Conservation (phyloP, 495 filamentous ascomycete genomes). For the Aspergillus baeticus region DNA sequence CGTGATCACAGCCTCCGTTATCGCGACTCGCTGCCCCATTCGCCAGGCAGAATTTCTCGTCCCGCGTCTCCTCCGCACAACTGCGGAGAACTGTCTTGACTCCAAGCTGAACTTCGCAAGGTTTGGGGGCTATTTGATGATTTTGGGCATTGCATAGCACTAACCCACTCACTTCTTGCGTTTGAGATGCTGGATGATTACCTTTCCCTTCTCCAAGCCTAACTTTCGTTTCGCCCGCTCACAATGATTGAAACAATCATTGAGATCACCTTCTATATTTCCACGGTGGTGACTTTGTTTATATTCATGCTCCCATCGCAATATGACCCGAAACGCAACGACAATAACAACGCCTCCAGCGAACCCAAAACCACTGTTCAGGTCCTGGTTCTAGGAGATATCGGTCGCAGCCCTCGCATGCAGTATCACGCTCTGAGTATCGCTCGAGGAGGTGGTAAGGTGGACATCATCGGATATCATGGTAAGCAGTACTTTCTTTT, state of each 20-base stretch:
- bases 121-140: not conserved
- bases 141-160: no score
- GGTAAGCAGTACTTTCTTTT: constrained; percentile 46
- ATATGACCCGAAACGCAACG: constrained; percentile 31
- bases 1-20: constrained; percentile 12
- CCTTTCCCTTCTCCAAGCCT: not conserved
- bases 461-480: constrained; percentile 84
- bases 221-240: not conserved
- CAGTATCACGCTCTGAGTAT: constrained; percentile 97
- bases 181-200: not conserved
- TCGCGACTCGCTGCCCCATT: constrained; percentile 4
- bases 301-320: constrained; percentile 52
- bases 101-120: not conserved
- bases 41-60: not conserved
- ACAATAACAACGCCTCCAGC: constrained; percentile 12
- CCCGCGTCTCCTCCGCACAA: not conserved
- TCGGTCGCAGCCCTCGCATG: constrained; percentile 96
- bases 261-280: constrained; percentile 46
- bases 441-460: constrained; percentile 75
- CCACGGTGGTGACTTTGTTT: constrained; percentile 48
- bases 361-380: constrained; percentile 54
- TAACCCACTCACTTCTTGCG: not conserved
- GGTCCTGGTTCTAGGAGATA: constrained; percentile 95
- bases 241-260: constrained; percentile 44
- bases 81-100: not conserved